phyloP scores from a whole-genome alignment of 2,329 filamentous ascomycete species.

The Ophiocordyceps camponoti-rufipedis region DNA sequence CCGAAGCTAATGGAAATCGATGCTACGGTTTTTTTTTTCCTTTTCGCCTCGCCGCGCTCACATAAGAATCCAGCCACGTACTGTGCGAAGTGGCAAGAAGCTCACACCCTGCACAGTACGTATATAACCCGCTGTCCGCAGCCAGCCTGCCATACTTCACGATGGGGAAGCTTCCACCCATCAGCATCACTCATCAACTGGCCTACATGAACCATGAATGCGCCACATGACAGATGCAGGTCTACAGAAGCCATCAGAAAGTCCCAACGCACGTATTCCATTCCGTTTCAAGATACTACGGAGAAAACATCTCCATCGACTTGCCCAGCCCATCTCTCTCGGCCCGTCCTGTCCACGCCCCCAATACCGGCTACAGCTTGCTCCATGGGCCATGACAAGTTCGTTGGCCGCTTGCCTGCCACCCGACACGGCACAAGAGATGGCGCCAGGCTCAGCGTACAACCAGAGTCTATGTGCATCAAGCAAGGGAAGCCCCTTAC shows the following conservation, averaged over 20 bases:
- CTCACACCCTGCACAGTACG: no score
- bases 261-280: constrained; percentile 12
- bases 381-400: constrained; percentile 9
- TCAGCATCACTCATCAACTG: not conserved
- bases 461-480: constrained; percentile 26
- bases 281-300: constrained; percentile 22
- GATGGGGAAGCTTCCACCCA: no score
- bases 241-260: not conserved
- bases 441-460: constrained; percentile 22
- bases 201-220: not conserved
- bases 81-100: no score
- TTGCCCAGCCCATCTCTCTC: constrained; percentile 19
- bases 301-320: constrained; percentile 20
- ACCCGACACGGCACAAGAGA: constrained; percentile 20
- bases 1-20: no score
- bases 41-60: no score
- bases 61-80: no score
- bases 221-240: no score
- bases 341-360: constrained; percentile 12
- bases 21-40: no score
- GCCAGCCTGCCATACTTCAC: no score
- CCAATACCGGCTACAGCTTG: constrained; percentile 1
- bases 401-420: constrained; percentile 11
- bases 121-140: no score
- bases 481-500: constrained; percentile 38